Evolutionary conservation across 139 green algal species (phyloP).

Genomic region (Zygnema circumcarinatum): DNA sequence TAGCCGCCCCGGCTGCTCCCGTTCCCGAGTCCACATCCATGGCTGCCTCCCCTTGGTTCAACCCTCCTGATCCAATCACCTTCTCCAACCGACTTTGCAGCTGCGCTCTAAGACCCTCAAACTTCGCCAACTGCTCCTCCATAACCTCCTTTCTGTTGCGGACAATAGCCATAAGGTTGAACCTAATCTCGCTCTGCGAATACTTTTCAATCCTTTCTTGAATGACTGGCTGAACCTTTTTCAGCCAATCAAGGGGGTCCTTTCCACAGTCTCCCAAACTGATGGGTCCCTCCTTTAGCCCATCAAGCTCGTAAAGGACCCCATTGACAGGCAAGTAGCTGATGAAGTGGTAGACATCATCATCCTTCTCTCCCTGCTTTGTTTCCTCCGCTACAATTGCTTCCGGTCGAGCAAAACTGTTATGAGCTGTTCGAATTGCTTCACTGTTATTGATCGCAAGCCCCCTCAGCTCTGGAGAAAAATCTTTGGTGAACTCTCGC

Average conservation of each 20-base stretch:
- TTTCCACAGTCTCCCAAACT: constrained; percentile 64
- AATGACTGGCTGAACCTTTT: constrained; percentile 73
- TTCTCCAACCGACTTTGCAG: not conserved
- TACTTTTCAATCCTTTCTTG: constrained; percentile 87
- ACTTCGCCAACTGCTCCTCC: constrained; percentile 44
- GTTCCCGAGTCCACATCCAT: constrained; percentile 20
- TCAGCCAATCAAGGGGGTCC: constrained; percentile 76
- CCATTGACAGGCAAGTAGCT: constrained; percentile 83
- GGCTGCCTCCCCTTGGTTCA: not conserved
- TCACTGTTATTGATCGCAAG: constrained; percentile 95
- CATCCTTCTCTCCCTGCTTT: constrained; percentile 19
- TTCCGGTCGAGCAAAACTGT: constrained; percentile 92
- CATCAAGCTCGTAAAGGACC: constrained; percentile 93
- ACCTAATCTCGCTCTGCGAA: constrained; percentile 86
- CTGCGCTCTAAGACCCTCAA: not conserved
- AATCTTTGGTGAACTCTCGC: constrained; percentile 79
- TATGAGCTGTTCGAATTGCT: constrained; percentile 89
- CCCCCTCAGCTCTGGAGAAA: constrained; percentile 68
- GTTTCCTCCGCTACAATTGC: constrained; percentile 66
- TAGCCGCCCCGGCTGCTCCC: not conserved
- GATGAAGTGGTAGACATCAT: constrained; percentile 85
- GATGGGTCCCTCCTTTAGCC: constrained; percentile 93
- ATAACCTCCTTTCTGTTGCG: constrained; percentile 67
- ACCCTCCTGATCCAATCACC: not conserved
- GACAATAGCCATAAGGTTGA: constrained; percentile 97